Conservation (phyloP, 1,139 yeast genomes). For the Suhomyces maxii region DNA sequence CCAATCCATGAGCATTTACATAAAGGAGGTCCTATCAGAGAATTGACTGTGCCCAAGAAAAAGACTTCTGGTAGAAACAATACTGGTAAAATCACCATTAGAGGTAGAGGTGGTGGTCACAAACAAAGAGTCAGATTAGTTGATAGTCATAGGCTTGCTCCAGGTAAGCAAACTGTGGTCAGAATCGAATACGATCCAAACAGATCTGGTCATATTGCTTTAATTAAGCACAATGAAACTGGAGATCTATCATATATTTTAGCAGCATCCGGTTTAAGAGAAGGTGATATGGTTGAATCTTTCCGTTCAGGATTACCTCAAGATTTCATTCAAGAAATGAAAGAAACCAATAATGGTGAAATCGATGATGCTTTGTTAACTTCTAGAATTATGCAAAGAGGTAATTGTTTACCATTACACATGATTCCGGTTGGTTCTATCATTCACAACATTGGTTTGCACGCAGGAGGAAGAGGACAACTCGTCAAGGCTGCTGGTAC, state of each 20-base stretch:
- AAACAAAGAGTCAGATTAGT: conserved; percentile 82
- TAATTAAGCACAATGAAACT: conserved; percentile 64
- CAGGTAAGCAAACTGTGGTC: conserved; percentile 77
- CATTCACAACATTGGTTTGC: conserved; percentile 82
- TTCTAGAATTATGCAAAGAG: conserved; percentile 85
- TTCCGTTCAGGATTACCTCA: conserved; percentile 87
- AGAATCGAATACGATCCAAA: conserved; percentile 97
- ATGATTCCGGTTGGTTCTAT: conserved; percentile 95
- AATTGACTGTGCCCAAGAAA: conserved; percentile 72
- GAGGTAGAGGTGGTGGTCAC: conserved; percentile 98
- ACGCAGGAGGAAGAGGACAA: conserved; percentile 80
- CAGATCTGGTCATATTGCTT: conserved; percentile 91
- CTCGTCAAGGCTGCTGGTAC: conserved; percentile 94
- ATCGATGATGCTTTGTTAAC: conserved; percentile 90
- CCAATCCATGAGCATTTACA: conserved; percentile 87
- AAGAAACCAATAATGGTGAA: conserved; percentile 61
- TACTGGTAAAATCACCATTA: conserved; percentile 82
- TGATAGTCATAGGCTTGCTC: conserved; percentile 66
- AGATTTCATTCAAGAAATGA: conserved; percentile 71
- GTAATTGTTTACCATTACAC: conserved; percentile 88
- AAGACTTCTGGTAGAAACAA: conserved; percentile 87
- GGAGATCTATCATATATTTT: conserved; percentile 73
- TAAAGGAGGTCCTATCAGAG: conserved; percentile 79
- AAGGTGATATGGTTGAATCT: conserved; percentile 88
- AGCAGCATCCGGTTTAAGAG: conserved; percentile 91